phyloP scores from a whole-genome alignment of 1,284 basidiomycete genomes.

The Cerioporus squamosus region DNA sequence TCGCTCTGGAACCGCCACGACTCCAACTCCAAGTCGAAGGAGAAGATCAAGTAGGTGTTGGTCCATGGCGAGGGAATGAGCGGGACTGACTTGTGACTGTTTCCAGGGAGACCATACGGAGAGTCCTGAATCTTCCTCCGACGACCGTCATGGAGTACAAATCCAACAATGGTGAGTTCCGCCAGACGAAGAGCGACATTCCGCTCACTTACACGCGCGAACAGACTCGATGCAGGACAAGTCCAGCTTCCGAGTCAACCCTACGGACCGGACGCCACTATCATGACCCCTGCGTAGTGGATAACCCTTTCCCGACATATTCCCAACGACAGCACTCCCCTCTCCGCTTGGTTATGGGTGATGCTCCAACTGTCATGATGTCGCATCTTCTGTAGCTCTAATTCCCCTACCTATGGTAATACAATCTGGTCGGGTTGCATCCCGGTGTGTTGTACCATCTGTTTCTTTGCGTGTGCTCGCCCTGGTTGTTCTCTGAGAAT shows the following conservation, averaged over 20 bases:
- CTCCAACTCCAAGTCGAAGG: constrained; percentile 65
- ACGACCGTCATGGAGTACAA: constrained; percentile 84
- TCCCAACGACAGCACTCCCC: background rate
- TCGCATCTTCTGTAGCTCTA: constrained; percentile 27
- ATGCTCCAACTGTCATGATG: background rate
- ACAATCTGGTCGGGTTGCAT: constrained; percentile 10
- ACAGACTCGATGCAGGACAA: constrained; percentile 84
- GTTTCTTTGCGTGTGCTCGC: background rate
- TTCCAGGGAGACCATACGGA: constrained; percentile 68
- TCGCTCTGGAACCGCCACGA: constrained; percentile 81
- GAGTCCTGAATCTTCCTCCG: constrained; percentile 68
- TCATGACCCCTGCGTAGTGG: constrained; percentile 32
- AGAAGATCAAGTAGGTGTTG: constrained; percentile 69
- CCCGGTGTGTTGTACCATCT: constrained; percentile 13
- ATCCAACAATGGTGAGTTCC: constrained; percentile 71
- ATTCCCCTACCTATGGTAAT: constrained; percentile 12
- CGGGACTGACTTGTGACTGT: background rate
- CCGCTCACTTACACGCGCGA: background rate
- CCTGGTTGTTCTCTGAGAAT: too few species aligned
- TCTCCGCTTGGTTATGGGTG: background rate
- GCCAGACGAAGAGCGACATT: background rate
- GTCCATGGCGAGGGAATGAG: background rate
- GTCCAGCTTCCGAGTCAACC: constrained; percentile 72
- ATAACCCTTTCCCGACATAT: background rate
- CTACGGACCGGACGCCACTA: constrained; percentile 51